Percentiles rank a stretch among this genome's conserved stretches.
Evolutionary conservation across 495 filamentous ascomycete genomes (phyloP).

Genomic region (Penicillium flavigenum): DNA sequence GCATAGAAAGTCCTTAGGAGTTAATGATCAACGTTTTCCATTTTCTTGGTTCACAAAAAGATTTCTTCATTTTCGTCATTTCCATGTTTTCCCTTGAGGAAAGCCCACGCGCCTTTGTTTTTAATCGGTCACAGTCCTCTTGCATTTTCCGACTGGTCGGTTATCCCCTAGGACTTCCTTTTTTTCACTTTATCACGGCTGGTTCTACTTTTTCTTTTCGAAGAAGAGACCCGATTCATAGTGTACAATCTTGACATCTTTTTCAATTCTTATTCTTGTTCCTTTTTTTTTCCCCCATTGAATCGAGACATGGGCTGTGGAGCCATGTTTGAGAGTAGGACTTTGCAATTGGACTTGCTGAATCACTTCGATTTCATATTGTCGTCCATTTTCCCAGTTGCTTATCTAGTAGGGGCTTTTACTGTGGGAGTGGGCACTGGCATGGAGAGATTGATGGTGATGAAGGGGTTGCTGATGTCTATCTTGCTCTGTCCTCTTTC

Average conservation of each 20-base stretch:
- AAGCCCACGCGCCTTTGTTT: conserved; percentile 20
- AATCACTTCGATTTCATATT: neutral
- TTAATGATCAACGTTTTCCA: conserved; percentile 46
- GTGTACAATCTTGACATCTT: conserved; percentile 39
- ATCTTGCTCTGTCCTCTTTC: neutral
- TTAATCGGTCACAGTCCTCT: conserved; percentile 23
- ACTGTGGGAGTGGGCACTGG: neutral
- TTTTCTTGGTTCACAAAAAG: conserved; percentile 40
- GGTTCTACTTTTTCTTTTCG: conserved; percentile 7
- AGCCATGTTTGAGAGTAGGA: neutral
- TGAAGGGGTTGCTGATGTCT: neutral
- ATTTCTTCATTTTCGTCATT: conserved; percentile 31
- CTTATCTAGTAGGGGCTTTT: neutral
- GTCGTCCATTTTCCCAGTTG: neutral
- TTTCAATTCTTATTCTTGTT: conserved; percentile 13
- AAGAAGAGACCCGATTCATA: conserved; percentile 24
- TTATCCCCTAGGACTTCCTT: conserved; percentile 19
- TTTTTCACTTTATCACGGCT: conserved; percentile 14
- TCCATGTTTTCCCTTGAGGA: conserved; percentile 16
- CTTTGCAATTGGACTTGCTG: conserved; percentile 1
- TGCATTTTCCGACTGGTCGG: conserved; percentile 41
- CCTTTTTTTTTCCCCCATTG: conserved; percentile 11
- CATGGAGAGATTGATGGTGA: neutral
- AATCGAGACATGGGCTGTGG: neutral
- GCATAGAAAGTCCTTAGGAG: conserved; percentile 47